Conservation (phyloP, 495 filamentous ascomycete genomes). For the Penicillium chermesinum region DNA sequence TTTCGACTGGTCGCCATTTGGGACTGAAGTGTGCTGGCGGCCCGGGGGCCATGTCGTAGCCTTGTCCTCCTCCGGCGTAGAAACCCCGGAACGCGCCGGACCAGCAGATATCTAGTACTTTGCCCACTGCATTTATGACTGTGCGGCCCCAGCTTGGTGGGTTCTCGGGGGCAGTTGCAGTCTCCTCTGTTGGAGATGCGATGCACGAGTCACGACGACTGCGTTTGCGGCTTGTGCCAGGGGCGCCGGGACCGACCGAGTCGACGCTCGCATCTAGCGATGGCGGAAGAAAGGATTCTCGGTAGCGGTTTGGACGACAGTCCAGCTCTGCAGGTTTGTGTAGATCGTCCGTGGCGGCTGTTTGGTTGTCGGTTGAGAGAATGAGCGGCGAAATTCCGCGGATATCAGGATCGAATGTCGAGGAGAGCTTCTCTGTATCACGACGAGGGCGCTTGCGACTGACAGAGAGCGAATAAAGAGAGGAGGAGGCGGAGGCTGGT, state of each 20-base stretch:
- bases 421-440: conserved; percentile 24
- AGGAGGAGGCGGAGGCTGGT: conserved; percentile 58
- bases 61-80: conserved; percentile 73
- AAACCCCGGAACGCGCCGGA: conserved; percentile 72
- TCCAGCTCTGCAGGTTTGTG: conserved; percentile 31
- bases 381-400: conserved; percentile 39
- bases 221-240: conserved; percentile 35
- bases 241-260: conserved; percentile 17
- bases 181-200: conserved; percentile 17
- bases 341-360: conserved; percentile 54
- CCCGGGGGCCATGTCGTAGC: conserved; percentile 48
- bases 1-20: conserved; percentile 24
- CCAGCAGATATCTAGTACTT: conserved; percentile 78
- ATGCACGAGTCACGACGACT: conserved; percentile 34
- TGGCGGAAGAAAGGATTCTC: conserved; percentile 34
- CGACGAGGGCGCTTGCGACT: conserved; percentile 41
- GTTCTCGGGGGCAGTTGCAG: conserved; percentile 11
- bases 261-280: conserved; percentile 32
- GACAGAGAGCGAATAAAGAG: conserved; percentile 55
- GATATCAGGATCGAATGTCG: conserved; percentile 24
- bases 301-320: conserved; percentile 42
- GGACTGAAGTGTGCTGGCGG: conserved; percentile 10
- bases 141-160: conserved; percentile 41
- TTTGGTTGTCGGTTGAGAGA: conserved; percentile 50
- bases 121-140: conserved; percentile 61